Evolutionary conservation across 768 basidiomycete genomes (phyloP), one percentile per base, ranked within the genome.

Genomic region (Pleurotus tuber-regium): DNA sequence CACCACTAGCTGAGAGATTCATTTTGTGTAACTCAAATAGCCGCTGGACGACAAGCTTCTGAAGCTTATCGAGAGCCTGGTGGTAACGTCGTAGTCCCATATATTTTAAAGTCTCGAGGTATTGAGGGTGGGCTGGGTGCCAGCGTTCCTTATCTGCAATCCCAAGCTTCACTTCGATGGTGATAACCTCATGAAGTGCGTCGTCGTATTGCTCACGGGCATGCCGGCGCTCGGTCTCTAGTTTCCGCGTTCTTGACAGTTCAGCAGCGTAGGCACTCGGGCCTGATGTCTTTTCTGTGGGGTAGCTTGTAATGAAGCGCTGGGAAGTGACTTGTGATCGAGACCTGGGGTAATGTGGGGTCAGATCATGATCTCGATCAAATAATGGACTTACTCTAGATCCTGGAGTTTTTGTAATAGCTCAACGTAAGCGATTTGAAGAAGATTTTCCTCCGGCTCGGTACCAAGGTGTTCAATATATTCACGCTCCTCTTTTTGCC

Each of bases 21-120:
- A 71, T 50, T 53, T 68, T 68, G 19, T 68, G 67, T 3, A 74
- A 60, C 54, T 75, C 69, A 54, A 75, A 71, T 1, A 75, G 53
- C 1, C 61, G 58, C 52, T 66, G 66, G 0, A 71, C 53, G 3
- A 68, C 66, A 7, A 74, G 65, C 21, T 54, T 38, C 44, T 72
- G 65, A 0, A 75, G 54, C 14, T 61, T 55, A 12, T 70, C 59
- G 0, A 75, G 58, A 1, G 67, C 67, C 7, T 35, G 50, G 29
- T 57, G 55, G 42, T 56, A 59, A 51, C 50, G 4, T 9, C 23
- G 40, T n/a, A 24, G 10, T 11, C 21, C 7, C n/a, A 64, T 48
- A 33, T 59, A 58, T 19, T 54, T 43, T 2, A 53, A 10, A 18
- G 61, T 53, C 35, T 59, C 38, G 9, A 50, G 47, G 41, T 70